These are phyloP conservation scores for Licmophora abbreviata DNA, from an alignment of 108 stramenopile species.

Conservation along the genomic window DNA sequence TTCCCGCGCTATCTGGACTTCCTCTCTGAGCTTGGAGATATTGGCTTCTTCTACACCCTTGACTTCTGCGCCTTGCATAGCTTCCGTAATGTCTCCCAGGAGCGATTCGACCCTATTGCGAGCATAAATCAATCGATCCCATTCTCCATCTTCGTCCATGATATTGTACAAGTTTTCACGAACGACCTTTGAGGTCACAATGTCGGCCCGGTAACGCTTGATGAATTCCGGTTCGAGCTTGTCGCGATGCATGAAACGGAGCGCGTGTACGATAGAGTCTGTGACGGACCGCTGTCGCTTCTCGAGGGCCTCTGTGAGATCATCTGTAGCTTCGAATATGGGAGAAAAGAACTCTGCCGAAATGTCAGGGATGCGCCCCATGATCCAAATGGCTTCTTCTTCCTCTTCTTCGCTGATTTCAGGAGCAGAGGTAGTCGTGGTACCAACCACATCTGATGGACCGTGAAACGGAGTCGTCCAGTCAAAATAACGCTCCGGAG, in stretches of 20 bases:
- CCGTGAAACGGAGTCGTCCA: conserved; percentile 53
- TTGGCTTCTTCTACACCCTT: conserved; percentile 22
- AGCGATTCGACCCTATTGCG: conserved; percentile 56
- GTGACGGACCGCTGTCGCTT: conserved; percentile 44
- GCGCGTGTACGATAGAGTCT: conserved; percentile 54
- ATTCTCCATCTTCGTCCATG: conserved; percentile 80
- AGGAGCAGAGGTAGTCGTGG: conserved; percentile 10
- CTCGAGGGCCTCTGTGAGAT: conserved; percentile 25
- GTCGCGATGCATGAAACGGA: conserved; percentile 67
- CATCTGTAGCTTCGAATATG: conserved; percentile 21
- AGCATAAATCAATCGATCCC: conserved; percentile 58
- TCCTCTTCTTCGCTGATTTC: conserved; percentile 55
- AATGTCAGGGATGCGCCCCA: conserved; percentile 64
- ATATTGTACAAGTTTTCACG: conserved; percentile 64
- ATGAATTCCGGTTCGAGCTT: conserved; percentile 81
- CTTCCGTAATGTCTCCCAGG: conserved; percentile 18
- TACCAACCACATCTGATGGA: conserved; percentile 6
- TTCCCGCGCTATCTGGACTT: conserved; percentile 36
- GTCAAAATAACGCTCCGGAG: conserved; percentile 77
- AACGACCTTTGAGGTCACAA: conserved; percentile 62
- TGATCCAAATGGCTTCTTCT: conserved; percentile 78
- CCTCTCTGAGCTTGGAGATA: conserved; percentile 37
- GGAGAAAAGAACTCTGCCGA: conserved; percentile 39
- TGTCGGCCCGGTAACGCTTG: conserved; percentile 65
- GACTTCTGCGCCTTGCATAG: conserved; percentile 22